Evolutionary conservation across 2,329 filamentous ascomycete species (phyloP), one percentile per base, ranked within the genome.

Genomic region (Neoascochyta sp.): DNA sequence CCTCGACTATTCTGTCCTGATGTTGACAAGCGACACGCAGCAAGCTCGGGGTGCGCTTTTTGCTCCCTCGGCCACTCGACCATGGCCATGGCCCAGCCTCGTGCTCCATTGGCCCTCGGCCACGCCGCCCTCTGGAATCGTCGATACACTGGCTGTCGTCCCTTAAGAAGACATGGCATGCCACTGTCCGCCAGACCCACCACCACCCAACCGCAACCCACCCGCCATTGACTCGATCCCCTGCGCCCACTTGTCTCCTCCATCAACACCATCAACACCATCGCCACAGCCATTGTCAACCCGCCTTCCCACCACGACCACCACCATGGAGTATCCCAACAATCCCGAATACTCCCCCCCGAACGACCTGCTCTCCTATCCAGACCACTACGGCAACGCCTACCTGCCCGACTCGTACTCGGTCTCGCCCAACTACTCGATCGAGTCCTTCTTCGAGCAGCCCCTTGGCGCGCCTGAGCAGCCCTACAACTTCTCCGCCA

Each of bases 361-460:
- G 19, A 45, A 41, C 27, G 47, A 50, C 22, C 29, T 39, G 14
- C 36, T 52, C 14, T 36, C 45, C 16, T 54, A 54, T 22, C 39
- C 42, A 9, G 46, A 54, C 8, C 29, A 43, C 10, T 45, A 51
- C 32, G 52, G 56, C 30, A 50, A 43, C 32, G 36, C 46, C 5
- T 57, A 54, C 32, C 27, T 51, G 20, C 34, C 36, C 22, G 49
- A 55, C 34, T 33, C 34, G 6, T 58, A 49, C 38, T 45, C 41
- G 9, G 27, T 36, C 15, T 39, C 32, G 14, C 44, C 52, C 12
- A 43, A 58, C 29, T 42, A 51, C 36, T 41, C 52, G 7, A 32
- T 57, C 33, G 47, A 50, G 17, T 35, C 45, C 16, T 57, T 53
- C 34, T 46, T 62, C 36, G 48, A 59, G 36, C 49, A 44, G 29